These are phyloP conservation scores for Penicillium polonicum DNA, from an alignment of 2,329 filamentous ascomycete species.

Conservation along the genomic window DNA sequence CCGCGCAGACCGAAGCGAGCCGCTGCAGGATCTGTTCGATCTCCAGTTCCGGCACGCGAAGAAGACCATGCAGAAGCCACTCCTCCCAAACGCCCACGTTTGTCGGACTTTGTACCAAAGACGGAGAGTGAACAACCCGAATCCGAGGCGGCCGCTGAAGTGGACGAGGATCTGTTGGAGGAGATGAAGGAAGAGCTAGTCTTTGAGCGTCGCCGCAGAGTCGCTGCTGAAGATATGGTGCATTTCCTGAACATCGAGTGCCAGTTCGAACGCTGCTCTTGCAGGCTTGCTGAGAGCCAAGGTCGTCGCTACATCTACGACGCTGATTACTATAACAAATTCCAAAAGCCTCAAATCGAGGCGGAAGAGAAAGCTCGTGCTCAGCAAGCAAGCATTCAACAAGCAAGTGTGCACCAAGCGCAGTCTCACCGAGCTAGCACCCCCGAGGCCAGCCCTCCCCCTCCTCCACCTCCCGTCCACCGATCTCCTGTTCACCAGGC, in stretches of 20 bases:
- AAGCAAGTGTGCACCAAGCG: not conserved
- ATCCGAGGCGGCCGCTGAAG: slow-evolving; percentile 24
- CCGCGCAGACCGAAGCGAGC: slow-evolving; percentile 37
- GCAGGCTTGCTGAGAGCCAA: slow-evolving; percentile 45
- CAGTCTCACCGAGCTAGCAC: not conserved
- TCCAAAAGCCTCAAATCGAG: slow-evolving; percentile 23
- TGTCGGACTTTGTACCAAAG: slow-evolving; percentile 32
- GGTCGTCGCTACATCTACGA: slow-evolving; percentile 44
- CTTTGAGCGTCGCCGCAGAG: slow-evolving; percentile 51
- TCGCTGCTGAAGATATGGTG: slow-evolving; percentile 57
- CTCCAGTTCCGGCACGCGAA: slow-evolving; percentile 15
- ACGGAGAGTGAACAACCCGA: slow-evolving; percentile 27
- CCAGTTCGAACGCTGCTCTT: slow-evolving; percentile 50
- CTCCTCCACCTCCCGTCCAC: slow-evolving; percentile 1
- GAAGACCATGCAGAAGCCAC: slow-evolving; percentile 25
- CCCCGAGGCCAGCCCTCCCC: slow-evolving; percentile 3
- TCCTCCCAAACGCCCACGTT: slow-evolving; percentile 34
- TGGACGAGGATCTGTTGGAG: slow-evolving; percentile 46
- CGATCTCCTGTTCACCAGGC: slow-evolving; percentile 4
- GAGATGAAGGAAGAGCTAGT: slow-evolving; percentile 51
- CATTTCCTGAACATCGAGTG: slow-evolving; percentile 52
- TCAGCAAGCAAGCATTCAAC: slow-evolving; percentile 2
- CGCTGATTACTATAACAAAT: slow-evolving; percentile 28
- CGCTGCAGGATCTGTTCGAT: slow-evolving; percentile 29
- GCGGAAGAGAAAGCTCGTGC: slow-evolving; percentile 10